Base-by-base conservation (phyloP, 2,329 filamentous ascomycete species). In the Ambrosiella xylebori region DNA sequence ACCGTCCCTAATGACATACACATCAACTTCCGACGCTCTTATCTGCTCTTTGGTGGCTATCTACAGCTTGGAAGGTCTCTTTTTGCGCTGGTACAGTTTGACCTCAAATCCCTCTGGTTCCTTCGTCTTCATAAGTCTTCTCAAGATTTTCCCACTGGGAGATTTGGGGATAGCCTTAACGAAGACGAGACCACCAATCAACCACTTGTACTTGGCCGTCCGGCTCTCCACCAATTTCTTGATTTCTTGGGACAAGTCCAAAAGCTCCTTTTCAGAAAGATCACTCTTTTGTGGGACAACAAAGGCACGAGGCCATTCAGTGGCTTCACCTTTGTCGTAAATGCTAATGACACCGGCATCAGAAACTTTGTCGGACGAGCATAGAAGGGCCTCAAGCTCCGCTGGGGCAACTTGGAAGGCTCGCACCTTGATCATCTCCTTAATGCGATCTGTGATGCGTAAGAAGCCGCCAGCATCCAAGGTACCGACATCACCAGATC, bases 81-180 rank as follows among this genome's bases (percentile, higher is more conserved):
- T 57, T 55, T 61, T 63, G 40, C 40, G 45, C 40, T 58, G 37
- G 36, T 65, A 73, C 51, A 73, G 57, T 62, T 67, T 68, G 1
- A 68, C 63, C 54, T 68, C 67, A n/a, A 68, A 60, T n/a, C 64
- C 66, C 64, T 63, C 63, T 63, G 71, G 69, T 47, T 69, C 63
- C 11, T 71, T 67, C 38, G 74, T 71, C 54, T 71, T 68, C 65
- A 75, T 65, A 44, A 74, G 60, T 54, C 73, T 65, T 17, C 74
- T 67, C 56, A 76, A 62, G 41, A 76, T 74, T 68, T 76, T 76
- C 1, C 74, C 74, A 49, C 72, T 74, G 1, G 80, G 76, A 61
- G 85, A 86, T 71, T 86, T 88, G n/a, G 85, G 84, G 38, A 89
- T 81, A 11, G 71, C 71, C 39, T 84, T 76, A 3, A 85, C 72